Evolutionary conservation across 2,329 filamentous ascomycete species (phyloP), one percentile per base, ranked within the genome.

Genomic region (Aspergillus tamarii): DNA sequence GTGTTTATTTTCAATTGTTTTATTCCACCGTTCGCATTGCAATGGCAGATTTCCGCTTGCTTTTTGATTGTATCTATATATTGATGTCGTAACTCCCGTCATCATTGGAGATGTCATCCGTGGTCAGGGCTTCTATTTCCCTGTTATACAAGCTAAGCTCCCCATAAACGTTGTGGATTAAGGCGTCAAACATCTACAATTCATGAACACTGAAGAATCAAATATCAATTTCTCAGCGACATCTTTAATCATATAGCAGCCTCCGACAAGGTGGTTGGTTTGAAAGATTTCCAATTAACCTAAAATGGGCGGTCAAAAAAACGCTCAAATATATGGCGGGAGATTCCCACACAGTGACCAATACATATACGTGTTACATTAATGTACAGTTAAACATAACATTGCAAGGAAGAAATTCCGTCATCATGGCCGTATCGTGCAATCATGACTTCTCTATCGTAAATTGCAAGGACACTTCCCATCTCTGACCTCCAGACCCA

Each of bases 381-480:
- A 55, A 39, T 55, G 32, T 55, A 55, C 52, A 26, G 14, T 5
- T 55, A 12, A 55, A 21, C 8, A 57, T 48, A 48, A 30, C 19
- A 39, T 54, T 41, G 34, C 32, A 41, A 56, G 32, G 28, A 26
- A 46, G 28, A 45, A 19, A n/a, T 26, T 39, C 34, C 11, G 14
- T 55, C 52, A 41, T 55, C 28, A 32, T 32, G 28, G 28, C 48
- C 48, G 8, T 26, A 48, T 48, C 45, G 12, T 48, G 45, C 45
- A 21, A 58, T 72, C 59, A 82, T 65, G 81, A 74, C 69, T 78
- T 80, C 69, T 87, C 85, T 61, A 85, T 75, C 53, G 81, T 88
- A 74, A 93, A 88, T 81, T 98, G 93, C 59, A 96, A 84, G 54
- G 91, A 96, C 16, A 98, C 92, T 80, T 99, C 95, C 95, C 95